phyloP scores from a whole-genome alignment of 2,329 filamentous ascomycete species.

The Colletotrichum liaoningense region DNA sequence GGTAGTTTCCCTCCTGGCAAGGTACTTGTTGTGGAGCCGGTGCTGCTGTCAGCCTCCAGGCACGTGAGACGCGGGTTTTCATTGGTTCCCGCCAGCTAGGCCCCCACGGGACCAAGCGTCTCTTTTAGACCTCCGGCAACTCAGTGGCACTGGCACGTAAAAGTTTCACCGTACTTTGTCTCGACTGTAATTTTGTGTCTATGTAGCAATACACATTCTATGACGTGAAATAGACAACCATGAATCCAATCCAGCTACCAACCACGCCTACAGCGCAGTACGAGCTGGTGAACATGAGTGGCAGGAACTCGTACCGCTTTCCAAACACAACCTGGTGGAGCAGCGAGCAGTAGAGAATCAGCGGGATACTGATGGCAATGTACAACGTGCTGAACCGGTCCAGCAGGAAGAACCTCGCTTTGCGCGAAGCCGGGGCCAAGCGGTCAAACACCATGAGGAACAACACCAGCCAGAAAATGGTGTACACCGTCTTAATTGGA shows the following conservation, averaged over 20 bases:
- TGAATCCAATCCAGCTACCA: conserved; percentile 94
- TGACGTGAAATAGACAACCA: conserved; percentile 86
- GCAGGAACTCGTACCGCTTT: conserved; percentile 85
- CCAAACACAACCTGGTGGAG: conserved; percentile 88
- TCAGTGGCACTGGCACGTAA: conserved; percentile 25
- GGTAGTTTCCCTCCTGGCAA: conserved; percentile 22
- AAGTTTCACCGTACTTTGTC: conserved; percentile 4
- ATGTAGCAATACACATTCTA: conserved; percentile 40
- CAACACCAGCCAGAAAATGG: conserved; percentile 87
- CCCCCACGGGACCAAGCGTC: conserved; percentile 31
- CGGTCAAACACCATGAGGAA: conserved; percentile 90
- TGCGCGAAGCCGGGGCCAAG: conserved; percentile 84
- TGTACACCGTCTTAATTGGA: conserved; percentile 93
- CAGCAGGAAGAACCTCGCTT: conserved; percentile 86
- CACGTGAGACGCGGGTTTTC: conserved; percentile 26
- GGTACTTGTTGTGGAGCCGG: conserved; percentile 21
- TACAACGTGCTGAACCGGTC: conserved; percentile 93
- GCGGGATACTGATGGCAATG: conserved; percentile 87
- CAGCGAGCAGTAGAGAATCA: conserved; percentile 90
- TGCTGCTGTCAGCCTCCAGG: conserved; percentile 36
- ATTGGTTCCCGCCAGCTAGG: conserved; percentile 18
- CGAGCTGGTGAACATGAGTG: conserved; percentile 95
- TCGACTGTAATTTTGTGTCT: background rate
- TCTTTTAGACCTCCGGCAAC: conserved; percentile 30
- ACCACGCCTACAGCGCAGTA: conserved; percentile 96